Evolutionary conservation across 2,329 filamentous ascomycete species (phyloP).

Genomic region (Curvularia sp.): DNA sequence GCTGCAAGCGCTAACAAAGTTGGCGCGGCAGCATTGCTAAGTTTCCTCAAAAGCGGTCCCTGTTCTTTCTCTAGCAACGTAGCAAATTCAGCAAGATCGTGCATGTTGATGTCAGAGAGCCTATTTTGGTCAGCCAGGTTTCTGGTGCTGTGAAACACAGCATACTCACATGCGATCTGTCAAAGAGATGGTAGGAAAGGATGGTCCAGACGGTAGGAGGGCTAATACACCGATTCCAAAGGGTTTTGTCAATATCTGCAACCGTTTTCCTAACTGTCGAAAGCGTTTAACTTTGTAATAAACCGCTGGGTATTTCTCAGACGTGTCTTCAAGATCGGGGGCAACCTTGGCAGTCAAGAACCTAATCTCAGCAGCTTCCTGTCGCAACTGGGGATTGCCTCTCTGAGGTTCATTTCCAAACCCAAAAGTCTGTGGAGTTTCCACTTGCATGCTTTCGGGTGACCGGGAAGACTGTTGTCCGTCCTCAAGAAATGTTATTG

Average conservation of each 20-base stretch:
- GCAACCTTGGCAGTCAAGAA: neutral
- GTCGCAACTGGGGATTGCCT: neutral
- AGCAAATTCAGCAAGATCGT: neutral
- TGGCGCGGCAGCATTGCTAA: neutral
- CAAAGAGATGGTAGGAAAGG: conserved; percentile 8
- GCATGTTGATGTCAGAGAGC: neutral
- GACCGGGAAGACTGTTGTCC: neutral
- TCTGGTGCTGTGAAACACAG: neutral
- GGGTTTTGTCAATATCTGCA: conserved; percentile 3
- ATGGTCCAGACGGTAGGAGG: conserved; percentile 14
- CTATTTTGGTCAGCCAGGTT: neutral
- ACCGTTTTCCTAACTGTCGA: conserved; percentile 5
- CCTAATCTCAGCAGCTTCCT: neutral
- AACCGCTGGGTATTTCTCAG: neutral
- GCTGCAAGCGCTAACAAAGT: neutral
- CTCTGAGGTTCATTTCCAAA: neutral
- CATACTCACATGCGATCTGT: conserved; percentile 11
- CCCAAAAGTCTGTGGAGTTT: conserved; percentile 1
- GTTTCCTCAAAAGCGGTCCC: neutral
- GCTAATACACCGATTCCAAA: conserved; percentile 11
- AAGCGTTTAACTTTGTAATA: conserved; percentile 4
- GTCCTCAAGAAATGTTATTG: neutral
- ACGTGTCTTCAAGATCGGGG: neutral
- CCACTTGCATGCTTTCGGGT: neutral
- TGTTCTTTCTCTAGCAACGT: neutral